Evolutionary conservation across 441 rosid genomes (phyloP).

Genomic region (Populus hybrid): DNA sequence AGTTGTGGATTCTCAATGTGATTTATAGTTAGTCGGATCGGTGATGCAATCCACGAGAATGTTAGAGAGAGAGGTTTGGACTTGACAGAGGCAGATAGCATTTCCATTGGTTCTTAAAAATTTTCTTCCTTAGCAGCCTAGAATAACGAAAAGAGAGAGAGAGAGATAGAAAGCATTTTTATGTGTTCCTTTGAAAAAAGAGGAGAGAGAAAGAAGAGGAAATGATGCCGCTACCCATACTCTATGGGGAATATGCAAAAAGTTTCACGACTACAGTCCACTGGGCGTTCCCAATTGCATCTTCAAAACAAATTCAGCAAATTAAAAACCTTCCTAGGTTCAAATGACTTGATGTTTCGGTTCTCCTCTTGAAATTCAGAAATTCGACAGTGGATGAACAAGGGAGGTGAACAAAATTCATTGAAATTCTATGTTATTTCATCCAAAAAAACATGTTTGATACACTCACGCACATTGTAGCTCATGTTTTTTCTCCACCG

Average conservation of each 20-base stretch:
- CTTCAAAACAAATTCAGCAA: background rate
- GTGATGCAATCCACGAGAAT: background rate
- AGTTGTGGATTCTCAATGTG: background rate
- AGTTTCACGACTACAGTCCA: background rate
- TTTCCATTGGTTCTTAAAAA: background rate
- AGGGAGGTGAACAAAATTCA: background rate
- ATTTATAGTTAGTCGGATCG: background rate
- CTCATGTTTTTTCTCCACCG: background rate
- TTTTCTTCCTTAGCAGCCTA: too few species aligned
- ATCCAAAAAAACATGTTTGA: background rate
- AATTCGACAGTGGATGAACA: background rate
- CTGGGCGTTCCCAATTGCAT: background rate
- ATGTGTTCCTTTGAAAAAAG: too few species aligned
- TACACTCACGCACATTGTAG: background rate
- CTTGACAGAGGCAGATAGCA: background rate
- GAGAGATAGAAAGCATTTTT: too few species aligned
- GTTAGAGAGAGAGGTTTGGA: background rate
- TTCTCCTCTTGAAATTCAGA: background rate
- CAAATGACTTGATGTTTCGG: background rate
- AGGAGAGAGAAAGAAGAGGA: background rate
- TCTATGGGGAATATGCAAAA: too few species aligned
- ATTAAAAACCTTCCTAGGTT: background rate
- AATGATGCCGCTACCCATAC: background rate
- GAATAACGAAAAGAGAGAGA: too few species aligned
- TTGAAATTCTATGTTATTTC: background rate